Conservation (phyloP, 768 basidiomycete species). For the Leccinellum albellum region DNA sequence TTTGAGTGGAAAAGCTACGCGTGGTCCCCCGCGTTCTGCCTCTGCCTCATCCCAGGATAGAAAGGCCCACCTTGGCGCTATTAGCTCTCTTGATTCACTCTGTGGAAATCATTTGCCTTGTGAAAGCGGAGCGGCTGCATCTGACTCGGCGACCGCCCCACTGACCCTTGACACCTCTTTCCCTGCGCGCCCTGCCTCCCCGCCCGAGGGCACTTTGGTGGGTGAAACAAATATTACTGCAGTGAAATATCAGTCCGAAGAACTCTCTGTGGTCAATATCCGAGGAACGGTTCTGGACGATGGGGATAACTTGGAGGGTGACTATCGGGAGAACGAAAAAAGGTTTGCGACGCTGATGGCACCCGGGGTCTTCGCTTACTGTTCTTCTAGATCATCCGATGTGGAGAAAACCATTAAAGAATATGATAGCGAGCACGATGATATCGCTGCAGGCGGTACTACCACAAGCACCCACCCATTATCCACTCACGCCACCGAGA, state of each 20-base stretch:
- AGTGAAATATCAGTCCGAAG: neutral
- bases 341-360: neutral
- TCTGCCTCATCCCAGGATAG: neutral
- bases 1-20: neutral
- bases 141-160: neutral
- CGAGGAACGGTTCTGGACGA: neutral
- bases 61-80: neutral
- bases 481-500: neutral
- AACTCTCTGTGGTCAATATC: neutral
- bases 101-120: neutral
- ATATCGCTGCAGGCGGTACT: neutral
- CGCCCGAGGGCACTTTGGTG: neutral
- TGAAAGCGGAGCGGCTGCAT: neutral
- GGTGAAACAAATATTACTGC: neutral
- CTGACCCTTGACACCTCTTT: neutral
- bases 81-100: neutral
- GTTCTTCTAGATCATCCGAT: neutral
- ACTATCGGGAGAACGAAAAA: neutral
- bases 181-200: neutral
- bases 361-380: neutral
- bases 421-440: neutral
- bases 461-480: neutral
- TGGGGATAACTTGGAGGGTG: neutral
- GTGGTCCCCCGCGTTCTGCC: neutral
- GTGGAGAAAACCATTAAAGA: neutral